Percentiles rank a stretch among this genome's conserved stretches.
phyloP scores from a whole-genome alignment of 2,329 filamentous ascomycete species.

The Plectosphaerella plurivora region DNA sequence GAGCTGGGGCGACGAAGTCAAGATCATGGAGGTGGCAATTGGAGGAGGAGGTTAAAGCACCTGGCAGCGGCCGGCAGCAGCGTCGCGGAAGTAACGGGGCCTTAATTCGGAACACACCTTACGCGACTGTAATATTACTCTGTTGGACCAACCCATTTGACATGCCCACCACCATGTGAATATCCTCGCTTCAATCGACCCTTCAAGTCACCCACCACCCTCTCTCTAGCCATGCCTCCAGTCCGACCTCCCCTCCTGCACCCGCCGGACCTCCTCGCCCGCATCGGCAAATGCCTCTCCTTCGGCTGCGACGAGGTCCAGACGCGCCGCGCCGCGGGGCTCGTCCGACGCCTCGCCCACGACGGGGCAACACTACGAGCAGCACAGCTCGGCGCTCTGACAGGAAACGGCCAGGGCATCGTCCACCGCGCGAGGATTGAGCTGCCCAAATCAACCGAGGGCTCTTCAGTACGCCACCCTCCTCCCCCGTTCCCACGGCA shows the following conservation, averaged over 20 bases:
- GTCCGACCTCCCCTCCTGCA: neutral
- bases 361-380: constrained; percentile 1
- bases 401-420: neutral
- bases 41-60: too few species aligned
- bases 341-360: constrained; percentile 5
- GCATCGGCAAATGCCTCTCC: constrained; percentile 12
- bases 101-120: too few species aligned
- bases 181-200: neutral
- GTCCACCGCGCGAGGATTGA: neutral
- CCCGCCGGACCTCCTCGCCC: constrained; percentile 1
- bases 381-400: neutral
- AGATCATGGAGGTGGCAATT: too few species aligned
- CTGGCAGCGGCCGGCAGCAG: too few species aligned
- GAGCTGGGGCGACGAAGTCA: too few species aligned
- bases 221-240: neutral
- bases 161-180: neutral
- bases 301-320: constrained; percentile 13
- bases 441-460: too few species aligned
- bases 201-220: neutral
- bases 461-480: too few species aligned
- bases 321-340: constrained; percentile 6
- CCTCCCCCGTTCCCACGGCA: too few species aligned
- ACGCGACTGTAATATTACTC: too few species aligned
- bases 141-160: too few species aligned
- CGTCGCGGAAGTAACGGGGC: too few species aligned